Conservation (phyloP, 176 grass and related monocot genomes). For the Zea luxurians region DNA sequence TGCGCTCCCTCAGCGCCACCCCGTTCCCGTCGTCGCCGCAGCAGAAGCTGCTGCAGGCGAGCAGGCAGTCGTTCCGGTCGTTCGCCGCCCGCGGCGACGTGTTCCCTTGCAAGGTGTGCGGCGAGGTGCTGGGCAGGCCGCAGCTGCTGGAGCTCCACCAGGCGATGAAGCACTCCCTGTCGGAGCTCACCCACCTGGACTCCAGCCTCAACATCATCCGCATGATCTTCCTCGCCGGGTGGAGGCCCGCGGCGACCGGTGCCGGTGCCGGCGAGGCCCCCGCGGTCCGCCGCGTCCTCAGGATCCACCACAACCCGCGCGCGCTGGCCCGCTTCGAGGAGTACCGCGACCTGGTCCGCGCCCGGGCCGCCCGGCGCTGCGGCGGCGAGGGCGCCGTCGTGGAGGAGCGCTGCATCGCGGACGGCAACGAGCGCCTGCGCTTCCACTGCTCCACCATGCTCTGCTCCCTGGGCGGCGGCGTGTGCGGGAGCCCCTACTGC, state of each 20-base stretch:
- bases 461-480: constrained; percentile 55
- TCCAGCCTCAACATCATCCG: constrained; percentile 73
- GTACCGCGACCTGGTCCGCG: constrained; percentile 74
- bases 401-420: constrained; percentile 77
- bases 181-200: constrained; percentile 64
- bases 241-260: constrained; percentile 28
- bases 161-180: constrained; percentile 67
- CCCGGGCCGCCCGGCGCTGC: constrained; percentile 46
- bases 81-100: constrained; percentile 51
- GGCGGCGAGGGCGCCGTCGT: neutral
- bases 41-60: constrained; percentile 21
- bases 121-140: constrained; percentile 63
- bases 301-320: constrained; percentile 74
- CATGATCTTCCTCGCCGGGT: constrained; percentile 85
- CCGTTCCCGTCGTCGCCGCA: constrained; percentile 24
- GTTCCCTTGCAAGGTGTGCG: constrained; percentile 75
- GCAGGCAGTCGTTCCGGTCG: constrained; percentile 45
- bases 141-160: constrained; percentile 85
- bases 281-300: constrained; percentile 56
- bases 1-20: constrained; percentile 33
- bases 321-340: constrained; percentile 74
- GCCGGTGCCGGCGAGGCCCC: neutral
- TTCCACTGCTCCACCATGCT: constrained; percentile 89
- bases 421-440: constrained; percentile 86
- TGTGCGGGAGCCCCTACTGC: constrained; percentile 80